Conservation (phyloP, 805 yeast genomes). For the Candida glaebosa region DNA sequence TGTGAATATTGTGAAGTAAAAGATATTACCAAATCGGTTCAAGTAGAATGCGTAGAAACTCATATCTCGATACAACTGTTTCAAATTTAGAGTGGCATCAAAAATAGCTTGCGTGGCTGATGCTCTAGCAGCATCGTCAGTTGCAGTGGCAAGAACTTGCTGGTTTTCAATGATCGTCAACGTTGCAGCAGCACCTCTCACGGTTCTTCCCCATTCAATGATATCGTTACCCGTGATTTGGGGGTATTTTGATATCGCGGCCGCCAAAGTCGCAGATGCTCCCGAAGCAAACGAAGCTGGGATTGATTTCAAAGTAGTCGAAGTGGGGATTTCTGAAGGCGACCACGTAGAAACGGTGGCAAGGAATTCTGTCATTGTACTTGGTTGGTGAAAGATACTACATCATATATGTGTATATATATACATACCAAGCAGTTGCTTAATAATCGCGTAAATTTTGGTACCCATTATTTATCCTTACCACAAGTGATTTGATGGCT, state of each 20-base stretch:
- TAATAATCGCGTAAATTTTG: neutral
- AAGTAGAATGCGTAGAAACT: constrained; percentile 24
- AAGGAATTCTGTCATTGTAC: neutral
- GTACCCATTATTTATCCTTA: too few species aligned
- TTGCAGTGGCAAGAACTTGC: constrained; percentile 38
- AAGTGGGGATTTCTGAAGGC: constrained; percentile 22
- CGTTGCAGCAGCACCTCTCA: constrained; percentile 36
- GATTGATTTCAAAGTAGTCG: constrained; percentile 23
- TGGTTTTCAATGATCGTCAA: constrained; percentile 32
- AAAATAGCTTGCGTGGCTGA: constrained; percentile 31
- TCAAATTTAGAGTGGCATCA: constrained; percentile 29
- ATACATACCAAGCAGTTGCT: too few species aligned
- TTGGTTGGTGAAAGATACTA: too few species aligned
- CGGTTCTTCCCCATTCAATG: neutral
- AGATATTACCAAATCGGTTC: constrained; percentile 28
- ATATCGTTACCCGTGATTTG: constrained; percentile 28
- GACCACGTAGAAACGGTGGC: constrained; percentile 16
- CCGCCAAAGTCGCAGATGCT: constrained; percentile 38
- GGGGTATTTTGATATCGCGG: constrained; percentile 83
- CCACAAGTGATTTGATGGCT: too few species aligned
- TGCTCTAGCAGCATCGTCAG: constrained; percentile 21
- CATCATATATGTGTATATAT: too few species aligned
- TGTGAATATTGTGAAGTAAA: constrained; percentile 27
- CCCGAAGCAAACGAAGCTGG: constrained; percentile 21
- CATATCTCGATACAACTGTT: constrained; percentile 24